These are phyloP conservation scores for Coemansia aciculifera DNA, from an alignment of 192 early-diverging fungal species.

Conservation along the genomic window DNA sequence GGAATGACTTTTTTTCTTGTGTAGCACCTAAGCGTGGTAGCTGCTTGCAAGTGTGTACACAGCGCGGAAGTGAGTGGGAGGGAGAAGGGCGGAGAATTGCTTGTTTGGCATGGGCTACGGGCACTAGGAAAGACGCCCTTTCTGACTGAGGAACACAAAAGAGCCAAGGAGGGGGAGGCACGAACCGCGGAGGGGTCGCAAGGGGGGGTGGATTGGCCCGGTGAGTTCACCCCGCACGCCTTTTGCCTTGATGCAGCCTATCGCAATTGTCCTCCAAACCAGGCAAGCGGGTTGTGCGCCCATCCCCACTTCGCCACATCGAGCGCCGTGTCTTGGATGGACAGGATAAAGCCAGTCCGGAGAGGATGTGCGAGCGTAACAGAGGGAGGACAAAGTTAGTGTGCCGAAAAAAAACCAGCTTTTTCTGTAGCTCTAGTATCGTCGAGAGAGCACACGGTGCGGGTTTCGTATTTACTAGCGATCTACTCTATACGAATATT, in stretches of 20 bases:
- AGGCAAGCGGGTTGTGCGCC: background rate
- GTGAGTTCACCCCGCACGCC: background rate
- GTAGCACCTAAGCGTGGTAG: slow-evolving; percentile 2
- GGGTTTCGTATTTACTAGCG: background rate
- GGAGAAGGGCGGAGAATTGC: background rate
- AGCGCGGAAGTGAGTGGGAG: background rate
- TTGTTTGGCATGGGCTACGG: background rate
- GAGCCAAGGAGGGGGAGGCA: background rate
- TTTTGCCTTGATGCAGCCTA: background rate
- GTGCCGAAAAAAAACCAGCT: background rate
- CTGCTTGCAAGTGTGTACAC: background rate
- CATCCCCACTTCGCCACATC: background rate
- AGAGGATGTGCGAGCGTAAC: background rate
- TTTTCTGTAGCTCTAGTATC: background rate
- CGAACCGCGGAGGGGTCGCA: background rate
- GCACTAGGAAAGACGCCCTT: background rate
- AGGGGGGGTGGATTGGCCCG: slow-evolving; percentile 4
- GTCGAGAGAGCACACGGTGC: background rate
- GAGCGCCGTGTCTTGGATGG: background rate
- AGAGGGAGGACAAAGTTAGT: background rate
- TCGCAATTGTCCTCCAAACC: background rate
- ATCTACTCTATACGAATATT: background rate
- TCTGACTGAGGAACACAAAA: slow-evolving; percentile 10
- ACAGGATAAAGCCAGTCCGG: background rate
- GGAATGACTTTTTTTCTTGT: slow-evolving; percentile 1